These are phyloP conservation scores for Saccharum hybrid DNA, from an alignment of 202 grass and related monocot species.

Conservation along the genomic window DNA sequence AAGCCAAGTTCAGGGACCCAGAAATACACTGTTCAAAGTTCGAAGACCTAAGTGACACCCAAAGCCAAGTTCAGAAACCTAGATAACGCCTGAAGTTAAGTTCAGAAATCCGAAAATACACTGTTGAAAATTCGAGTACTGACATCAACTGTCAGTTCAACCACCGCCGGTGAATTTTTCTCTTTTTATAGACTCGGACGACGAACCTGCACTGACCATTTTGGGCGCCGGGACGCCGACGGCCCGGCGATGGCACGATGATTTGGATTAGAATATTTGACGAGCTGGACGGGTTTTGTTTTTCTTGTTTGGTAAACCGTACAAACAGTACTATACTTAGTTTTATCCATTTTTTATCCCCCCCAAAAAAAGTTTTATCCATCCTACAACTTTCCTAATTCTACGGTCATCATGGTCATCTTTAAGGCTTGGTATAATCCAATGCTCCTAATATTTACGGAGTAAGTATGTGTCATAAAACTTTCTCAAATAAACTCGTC, in stretches of 20 bases:
- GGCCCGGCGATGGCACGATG: background rate
- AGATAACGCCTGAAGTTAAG: too few relatives aligned
- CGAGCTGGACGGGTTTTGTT: slow-evolving; percentile 4
- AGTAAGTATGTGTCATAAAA: background rate
- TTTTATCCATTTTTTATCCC: too few relatives aligned
- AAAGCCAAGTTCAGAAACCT: too few relatives aligned
- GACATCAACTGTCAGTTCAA: too few relatives aligned
- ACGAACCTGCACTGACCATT: background rate
- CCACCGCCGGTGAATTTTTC: too few relatives aligned
- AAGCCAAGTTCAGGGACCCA: too few relatives aligned
- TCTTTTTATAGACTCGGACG: slow-evolving; percentile 44
- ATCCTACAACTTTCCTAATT: background rate
- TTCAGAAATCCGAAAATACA: too few relatives aligned
- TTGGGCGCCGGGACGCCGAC: background rate
- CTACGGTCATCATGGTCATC: background rate
- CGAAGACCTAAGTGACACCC: too few relatives aligned
- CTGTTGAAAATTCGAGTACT: too few relatives aligned
- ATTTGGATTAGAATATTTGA: slow-evolving; percentile 16
- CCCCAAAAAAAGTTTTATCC: background rate
- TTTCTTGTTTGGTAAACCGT: slow-evolving; percentile 21
- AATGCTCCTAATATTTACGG: background rate
- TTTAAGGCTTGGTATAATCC: background rate
- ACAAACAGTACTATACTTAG: background rate
- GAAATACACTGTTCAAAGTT: too few relatives aligned
- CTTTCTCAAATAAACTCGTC: background rate